phyloP scores from a whole-genome alignment of 257 asterid genomes.

The Echium plantagineum region DNA sequence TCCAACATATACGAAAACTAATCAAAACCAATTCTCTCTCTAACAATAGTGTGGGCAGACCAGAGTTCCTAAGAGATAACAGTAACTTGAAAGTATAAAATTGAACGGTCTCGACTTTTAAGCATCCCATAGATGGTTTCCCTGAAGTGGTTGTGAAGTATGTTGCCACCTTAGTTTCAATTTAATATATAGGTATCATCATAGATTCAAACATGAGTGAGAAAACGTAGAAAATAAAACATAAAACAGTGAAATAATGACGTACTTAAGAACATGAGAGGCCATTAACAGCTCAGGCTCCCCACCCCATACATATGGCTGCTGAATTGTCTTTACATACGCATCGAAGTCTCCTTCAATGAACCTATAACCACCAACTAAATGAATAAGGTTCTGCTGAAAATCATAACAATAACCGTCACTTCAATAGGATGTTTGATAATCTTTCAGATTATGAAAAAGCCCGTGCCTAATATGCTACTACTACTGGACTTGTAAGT shows the following conservation, averaged over 20 bases:
- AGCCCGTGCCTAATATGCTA: too few relatives aligned
- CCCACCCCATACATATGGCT: constrained; percentile 87
- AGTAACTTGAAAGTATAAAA: too few relatives aligned
- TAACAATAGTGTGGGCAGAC: too few relatives aligned
- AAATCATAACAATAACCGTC: background rate
- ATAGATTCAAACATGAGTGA: background rate
- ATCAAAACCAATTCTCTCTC: too few relatives aligned
- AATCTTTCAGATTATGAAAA: too few relatives aligned
- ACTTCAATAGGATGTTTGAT: background rate
- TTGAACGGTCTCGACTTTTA: too few relatives aligned
- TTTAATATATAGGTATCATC: too few relatives aligned
- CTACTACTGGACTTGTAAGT: too few relatives aligned
- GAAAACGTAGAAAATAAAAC: background rate
- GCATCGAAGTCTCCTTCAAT: constrained; percentile 78
- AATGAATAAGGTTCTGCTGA: background rate
- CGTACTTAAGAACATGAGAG: constrained; percentile 78
- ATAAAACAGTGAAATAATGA: background rate
- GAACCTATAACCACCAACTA: constrained; percentile 28
- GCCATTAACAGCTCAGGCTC: constrained; percentile 82
- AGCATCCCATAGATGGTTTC: too few relatives aligned
- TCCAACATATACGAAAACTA: too few relatives aligned
- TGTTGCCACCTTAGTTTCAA: too few relatives aligned
- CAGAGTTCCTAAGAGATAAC: too few relatives aligned
- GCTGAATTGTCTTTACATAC: constrained; percentile 52
- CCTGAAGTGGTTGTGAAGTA: background rate